Base-by-base conservation (phyloP, 148 eudicot genomes). In the Chenopodium album region DNA sequence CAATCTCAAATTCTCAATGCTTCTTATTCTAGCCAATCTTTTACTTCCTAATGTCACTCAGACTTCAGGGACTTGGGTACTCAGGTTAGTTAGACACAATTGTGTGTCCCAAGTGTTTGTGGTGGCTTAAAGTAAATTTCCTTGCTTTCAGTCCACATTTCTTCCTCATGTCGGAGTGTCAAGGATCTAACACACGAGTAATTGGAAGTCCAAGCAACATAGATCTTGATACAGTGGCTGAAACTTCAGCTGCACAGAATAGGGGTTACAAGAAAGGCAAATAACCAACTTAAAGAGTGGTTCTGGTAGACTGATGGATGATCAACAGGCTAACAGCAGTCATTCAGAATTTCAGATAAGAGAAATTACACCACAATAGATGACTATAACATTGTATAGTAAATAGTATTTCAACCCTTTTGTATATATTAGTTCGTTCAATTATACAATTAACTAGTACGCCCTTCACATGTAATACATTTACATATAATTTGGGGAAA, bases 1-100 rank as follows among this genome's bases (percentile, higher is more conserved):
- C 84, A 22, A 81, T 81, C 73, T 70, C 62, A 0, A 77, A n/a
- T n/a, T n/a, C n/a, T n/a, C n/a, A n/a, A 82, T 22, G 69, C 83
- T 82, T 80, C 47, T 69, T 72, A 50, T 44, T 37, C 60, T 16
- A 72, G 31, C 34, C 63, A 78, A 77, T 74, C 79, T 63, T 76
- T 56, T 59, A 79, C 28, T 74, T 72, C 62, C 4, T 17, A 13
- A 14, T 14, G 22, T 56, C 22, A 16, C 62, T 14, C 19, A 13
- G 20, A 16, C 7, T 56, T 56, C 6, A 4, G 22, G 16, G 7
- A 16, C 1, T 56, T 56, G 62, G 62, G 22, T 56, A 56, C 17
- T 56, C 62, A 56, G 17, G 62, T 17, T 19, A 56, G 62, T 17
- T 19, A 56, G 62, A 17, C 62, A 56, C 7, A 50, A 50, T 12